Conservation (phyloP, 2,329 filamentous ascomycete species). For the Juglanconis sp. region DNA sequence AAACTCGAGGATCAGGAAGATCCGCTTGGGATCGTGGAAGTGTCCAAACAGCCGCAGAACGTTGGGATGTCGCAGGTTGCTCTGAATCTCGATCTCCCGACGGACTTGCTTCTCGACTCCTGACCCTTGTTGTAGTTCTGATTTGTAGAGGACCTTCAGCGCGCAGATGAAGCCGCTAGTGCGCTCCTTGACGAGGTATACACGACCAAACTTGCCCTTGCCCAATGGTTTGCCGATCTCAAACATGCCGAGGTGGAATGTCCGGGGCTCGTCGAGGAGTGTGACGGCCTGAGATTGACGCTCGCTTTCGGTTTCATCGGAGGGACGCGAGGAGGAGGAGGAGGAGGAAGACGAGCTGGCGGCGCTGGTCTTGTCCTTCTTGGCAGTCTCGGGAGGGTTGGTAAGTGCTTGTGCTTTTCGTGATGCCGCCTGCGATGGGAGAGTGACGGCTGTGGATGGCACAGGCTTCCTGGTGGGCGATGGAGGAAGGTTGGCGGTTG, state of each 20-base stretch:
- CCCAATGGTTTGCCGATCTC: slow-evolving; percentile 84
- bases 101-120: slow-evolving; percentile 81
- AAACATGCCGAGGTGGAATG: slow-evolving; percentile 91
- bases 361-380: slow-evolving; percentile 42
- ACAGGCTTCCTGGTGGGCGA: slow-evolving; percentile 16
- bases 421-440: slow-evolving; percentile 64
- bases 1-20: slow-evolving; percentile 85
- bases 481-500: slow-evolving; percentile 18
- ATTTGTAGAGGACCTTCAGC: slow-evolving; percentile 83
- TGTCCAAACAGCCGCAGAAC: slow-evolving; percentile 81
- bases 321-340: slow-evolving; percentile 24
- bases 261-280: slow-evolving; percentile 44
- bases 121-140: slow-evolving; percentile 72
- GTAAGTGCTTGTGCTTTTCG: slow-evolving; percentile 36
- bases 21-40: slow-evolving; percentile 84
- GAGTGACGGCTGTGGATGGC: slow-evolving; percentile 54
- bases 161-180: slow-evolving; percentile 79
- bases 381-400: slow-evolving; percentile 50
- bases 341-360: slow-evolving; percentile 23
- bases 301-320: slow-evolving; percentile 52
- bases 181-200: slow-evolving; percentile 80
- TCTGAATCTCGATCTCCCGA: slow-evolving; percentile 86
- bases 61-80: slow-evolving; percentile 81
- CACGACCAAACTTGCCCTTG: slow-evolving; percentile 83
- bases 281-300: slow-evolving; percentile 53